Evolutionary conservation across 768 basidiomycete genomes (phyloP).

Genomic region (Kockovaella imperatae): DNA sequence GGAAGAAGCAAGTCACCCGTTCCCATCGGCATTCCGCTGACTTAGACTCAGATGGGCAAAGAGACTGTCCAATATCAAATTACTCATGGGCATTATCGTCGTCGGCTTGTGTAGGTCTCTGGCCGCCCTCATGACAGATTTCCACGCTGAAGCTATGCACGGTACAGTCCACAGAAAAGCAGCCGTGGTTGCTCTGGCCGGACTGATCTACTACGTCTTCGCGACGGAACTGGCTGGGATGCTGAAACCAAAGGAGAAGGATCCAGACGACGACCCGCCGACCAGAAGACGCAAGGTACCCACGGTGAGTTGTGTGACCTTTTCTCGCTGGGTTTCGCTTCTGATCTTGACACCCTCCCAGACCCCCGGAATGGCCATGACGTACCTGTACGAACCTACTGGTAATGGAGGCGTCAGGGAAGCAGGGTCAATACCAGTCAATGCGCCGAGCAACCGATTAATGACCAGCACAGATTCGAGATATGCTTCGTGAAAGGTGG

Average conservation of each 20-base stretch:
- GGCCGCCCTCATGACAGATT: background rate
- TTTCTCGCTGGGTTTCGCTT: background rate
- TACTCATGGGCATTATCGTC: constrained; percentile 25
- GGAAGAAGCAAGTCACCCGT: constrained; percentile 22
- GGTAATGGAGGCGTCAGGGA: constrained; percentile 11
- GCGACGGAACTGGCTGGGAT: constrained; percentile 23
- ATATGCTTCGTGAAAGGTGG: constrained; percentile 35
- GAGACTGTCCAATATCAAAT: constrained; percentile 25
- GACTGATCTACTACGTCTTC: constrained; percentile 28
- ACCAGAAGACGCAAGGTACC: constrained; percentile 25
- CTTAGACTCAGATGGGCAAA: constrained; percentile 25
- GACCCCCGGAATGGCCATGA: constrained; percentile 38
- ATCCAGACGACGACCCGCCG: constrained; percentile 16
- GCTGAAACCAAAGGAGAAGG: constrained; percentile 11
- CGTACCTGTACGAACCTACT: constrained; percentile 31
- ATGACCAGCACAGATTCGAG: constrained; percentile 26
- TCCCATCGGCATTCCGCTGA: background rate
- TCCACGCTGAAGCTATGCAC: background rate
- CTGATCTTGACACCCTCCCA: constrained; percentile 7
- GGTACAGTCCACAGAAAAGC: constrained; percentile 21
- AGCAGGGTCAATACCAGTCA: constrained; percentile 23
- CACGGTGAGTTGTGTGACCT: constrained; percentile 12
- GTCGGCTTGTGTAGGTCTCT: constrained; percentile 29
- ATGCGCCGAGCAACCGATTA: constrained; percentile 28
- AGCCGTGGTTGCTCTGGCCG: constrained; percentile 23